These are phyloP conservation scores for Solanum hybrid DNA, from an alignment of 305 asterid genomes.

Conservation along the genomic window DNA sequence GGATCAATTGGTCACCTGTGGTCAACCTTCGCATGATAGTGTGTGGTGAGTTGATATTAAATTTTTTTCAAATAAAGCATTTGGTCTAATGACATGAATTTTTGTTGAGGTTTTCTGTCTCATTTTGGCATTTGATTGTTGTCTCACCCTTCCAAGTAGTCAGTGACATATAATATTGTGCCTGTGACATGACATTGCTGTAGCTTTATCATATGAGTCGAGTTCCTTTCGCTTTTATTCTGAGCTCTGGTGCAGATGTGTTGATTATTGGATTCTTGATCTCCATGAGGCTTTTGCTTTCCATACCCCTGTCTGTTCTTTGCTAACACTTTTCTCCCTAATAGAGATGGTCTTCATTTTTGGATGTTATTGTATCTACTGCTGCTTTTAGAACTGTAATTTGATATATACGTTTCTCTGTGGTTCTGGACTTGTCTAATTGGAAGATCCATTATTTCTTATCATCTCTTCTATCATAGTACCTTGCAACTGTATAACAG, in stretches of 20 bases:
- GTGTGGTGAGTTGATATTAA: slow-evolving; percentile 59
- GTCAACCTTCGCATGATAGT: slow-evolving; percentile 51
- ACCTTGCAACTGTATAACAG: background rate
- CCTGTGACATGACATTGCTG: background rate
- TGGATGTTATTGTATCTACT: background rate
- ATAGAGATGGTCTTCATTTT: background rate
- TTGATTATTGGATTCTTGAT: background rate
- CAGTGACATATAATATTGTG: background rate
- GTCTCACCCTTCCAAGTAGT: background rate
- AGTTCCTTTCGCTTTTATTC: background rate
- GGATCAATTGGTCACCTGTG: slow-evolving; percentile 71
- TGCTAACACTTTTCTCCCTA: background rate
- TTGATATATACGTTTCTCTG: background rate
- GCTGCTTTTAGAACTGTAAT: background rate
- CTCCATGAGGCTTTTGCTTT: slow-evolving; percentile 1
- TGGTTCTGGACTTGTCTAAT: background rate
- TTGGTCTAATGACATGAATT: background rate
- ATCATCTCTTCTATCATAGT: background rate
- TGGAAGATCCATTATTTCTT: background rate
- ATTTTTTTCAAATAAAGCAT: background rate
- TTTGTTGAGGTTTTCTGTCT: background rate
- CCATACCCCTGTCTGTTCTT: background rate
- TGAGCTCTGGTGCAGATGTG: background rate
- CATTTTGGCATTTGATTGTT: background rate
- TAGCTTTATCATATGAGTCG: background rate